Evolutionary conservation across 192 early-diverging fungal species (phyloP).

Genomic region (Spizellomyces punctatus): DNA sequence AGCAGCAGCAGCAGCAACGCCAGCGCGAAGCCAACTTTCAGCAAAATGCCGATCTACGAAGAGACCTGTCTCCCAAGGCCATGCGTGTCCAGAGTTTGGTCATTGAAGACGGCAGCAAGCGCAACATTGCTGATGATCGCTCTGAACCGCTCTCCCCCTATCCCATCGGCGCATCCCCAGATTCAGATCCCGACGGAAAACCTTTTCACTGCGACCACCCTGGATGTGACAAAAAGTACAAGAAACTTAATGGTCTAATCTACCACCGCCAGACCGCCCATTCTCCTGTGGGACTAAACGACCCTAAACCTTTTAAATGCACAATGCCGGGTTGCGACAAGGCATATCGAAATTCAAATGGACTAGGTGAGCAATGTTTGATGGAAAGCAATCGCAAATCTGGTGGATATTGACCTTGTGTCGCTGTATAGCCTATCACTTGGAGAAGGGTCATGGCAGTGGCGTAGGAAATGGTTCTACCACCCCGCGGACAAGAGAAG

Average conservation of each 20-base stretch:
- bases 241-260: slow-evolving; percentile 90
- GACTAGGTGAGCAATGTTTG: background rate
- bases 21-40: too few species aligned
- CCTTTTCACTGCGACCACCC: slow-evolving; percentile 17
- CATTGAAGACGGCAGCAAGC: too few species aligned
- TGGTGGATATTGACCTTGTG: too few species aligned
- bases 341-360: slow-evolving; percentile 37
- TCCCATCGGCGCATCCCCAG: background rate
- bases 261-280: slow-evolving; percentile 82
- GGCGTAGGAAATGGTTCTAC: background rate
- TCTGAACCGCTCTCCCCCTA: background rate
- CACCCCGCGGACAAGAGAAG: slow-evolving; percentile 1
- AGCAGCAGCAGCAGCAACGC: too few species aligned
- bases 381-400: too few species aligned
- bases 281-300: slow-evolving; percentile 52
- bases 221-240: slow-evolving; percentile 57
- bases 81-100: too few species aligned
- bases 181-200: slow-evolving; percentile 24
- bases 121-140: too few species aligned
- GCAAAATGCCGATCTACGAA: too few species aligned
- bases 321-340: slow-evolving; percentile 20
- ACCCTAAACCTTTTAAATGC: slow-evolving; percentile 40
- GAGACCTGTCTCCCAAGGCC: too few species aligned
- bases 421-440: slow-evolving; percentile 28
- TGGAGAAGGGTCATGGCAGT: slow-evolving; percentile 32